phyloP scores from a whole-genome alignment of 2,329 filamentous ascomycete species.

The Hypoxylon sp. region DNA sequence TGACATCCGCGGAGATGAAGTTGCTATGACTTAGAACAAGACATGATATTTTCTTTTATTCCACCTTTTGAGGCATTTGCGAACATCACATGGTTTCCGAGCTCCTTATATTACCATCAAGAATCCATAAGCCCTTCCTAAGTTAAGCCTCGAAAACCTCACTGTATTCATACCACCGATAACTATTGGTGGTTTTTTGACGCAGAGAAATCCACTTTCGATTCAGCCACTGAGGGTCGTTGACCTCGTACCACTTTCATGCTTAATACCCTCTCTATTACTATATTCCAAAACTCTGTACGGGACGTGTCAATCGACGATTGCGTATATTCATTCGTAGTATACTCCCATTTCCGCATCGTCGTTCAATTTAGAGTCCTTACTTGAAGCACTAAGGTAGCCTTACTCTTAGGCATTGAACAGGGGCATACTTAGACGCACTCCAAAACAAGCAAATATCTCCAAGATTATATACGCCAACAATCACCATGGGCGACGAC shows the following conservation, averaged over 20 bases:
- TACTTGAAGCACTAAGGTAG: slow-evolving; percentile 4
- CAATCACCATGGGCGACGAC: slow-evolving; percentile 9
- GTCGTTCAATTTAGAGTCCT: background rate
- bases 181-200: background rate
- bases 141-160: background rate
- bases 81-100: background rate
- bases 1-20: background rate
- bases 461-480: background rate
- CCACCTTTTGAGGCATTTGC: background rate
- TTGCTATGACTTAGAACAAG: background rate
- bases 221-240: background rate
- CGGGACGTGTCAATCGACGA: background rate
- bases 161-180: background rate
- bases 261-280: slow-evolving; percentile 2
- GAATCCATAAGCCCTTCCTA: background rate
- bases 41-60: background rate
- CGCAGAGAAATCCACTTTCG: background rate
- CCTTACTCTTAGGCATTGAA: background rate
- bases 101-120: background rate
- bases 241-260: slow-evolving; percentile 1
- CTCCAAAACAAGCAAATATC: background rate
- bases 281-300: slow-evolving; percentile 1
- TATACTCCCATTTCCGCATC: background rate
- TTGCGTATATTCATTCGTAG: slow-evolving; percentile 4
- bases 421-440: background rate